Evolutionary conservation across 2,329 filamentous ascomycete genomes (phyloP).

Genomic region (Pleurostoma richardsiae): DNA sequence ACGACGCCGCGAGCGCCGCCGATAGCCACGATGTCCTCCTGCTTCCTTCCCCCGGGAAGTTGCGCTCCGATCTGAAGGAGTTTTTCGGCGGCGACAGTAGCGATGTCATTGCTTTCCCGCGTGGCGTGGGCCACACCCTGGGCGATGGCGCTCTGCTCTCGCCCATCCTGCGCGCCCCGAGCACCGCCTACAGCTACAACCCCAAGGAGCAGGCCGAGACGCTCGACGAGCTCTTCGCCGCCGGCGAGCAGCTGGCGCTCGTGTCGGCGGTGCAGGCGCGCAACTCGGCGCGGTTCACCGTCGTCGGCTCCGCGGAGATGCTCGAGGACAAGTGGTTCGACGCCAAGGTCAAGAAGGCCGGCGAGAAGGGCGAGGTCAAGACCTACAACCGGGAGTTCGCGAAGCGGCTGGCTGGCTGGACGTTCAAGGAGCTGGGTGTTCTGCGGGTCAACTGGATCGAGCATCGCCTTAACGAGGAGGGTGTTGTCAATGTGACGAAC

Average conservation of each 20-base stretch:
- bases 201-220: conserved; percentile 74
- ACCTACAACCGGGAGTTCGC: conserved; percentile 83
- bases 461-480: conserved; percentile 63
- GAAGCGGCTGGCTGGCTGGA: conserved; percentile 83
- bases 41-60: conserved; percentile 60
- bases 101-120: conserved; percentile 72
- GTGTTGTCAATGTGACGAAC: conserved; percentile 59
- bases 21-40: conserved; percentile 89
- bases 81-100: conserved; percentile 65
- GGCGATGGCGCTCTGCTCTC: conserved; percentile 73
- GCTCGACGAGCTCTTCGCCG: conserved; percentile 79
- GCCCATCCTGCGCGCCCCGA: conserved; percentile 76
- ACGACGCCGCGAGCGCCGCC: conserved; percentile 69
- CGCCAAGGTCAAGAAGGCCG: conserved; percentile 64
- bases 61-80: conserved; percentile 66
- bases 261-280: conserved; percentile 85
- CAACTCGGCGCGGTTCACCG: conserved; percentile 84
- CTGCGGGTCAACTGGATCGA: conserved; percentile 77
- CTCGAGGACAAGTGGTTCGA: conserved; percentile 87
- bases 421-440: conserved; percentile 91
- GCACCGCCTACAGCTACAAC: conserved; percentile 90
- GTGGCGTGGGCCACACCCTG: conserved; percentile 73
- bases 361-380: conserved; percentile 44
- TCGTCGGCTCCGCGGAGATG: conserved; percentile 82
- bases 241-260: conserved; percentile 76